Evolutionary conservation across 75 land plant genomes (phyloP), one percentile per base, ranked within the genome.

Genomic region (Ceratopteris richardii): DNA sequence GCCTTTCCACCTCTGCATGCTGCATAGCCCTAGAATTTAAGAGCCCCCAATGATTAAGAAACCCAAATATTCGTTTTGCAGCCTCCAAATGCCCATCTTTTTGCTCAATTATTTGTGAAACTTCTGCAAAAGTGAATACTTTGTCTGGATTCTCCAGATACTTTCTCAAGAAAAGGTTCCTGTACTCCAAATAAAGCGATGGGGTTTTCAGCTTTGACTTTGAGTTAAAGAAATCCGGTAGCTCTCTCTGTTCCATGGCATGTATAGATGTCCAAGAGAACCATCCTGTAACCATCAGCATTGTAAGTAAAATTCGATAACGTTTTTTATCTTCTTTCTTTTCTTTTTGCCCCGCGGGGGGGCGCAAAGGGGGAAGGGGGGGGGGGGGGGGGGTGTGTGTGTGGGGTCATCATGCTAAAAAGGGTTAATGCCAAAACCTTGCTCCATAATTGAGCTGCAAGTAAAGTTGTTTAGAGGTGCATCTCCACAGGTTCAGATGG

Each of bases 41-140:
- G 66, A 94, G 85, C 52, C 96, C 98, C 98, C 98, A 94, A 61
- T 83, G 72, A 37, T 90, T 85, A 58, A 94, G 54, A 62, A 89
- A 86, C 53, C 83, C 96, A 66, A 94, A 58, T 37, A 94, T 75
- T 2, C 70, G 63, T 25, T 42, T 40, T 27, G 60, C 62, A 17
- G 65, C 51, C 41, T 89, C 90, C 57, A 71, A 72, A 23, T 60
- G 56, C 1, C 70, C 77, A 47, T 79, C 81, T 29, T 54, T 47
- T 25, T 81, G 77, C 20, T 80, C 88, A 18, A 78, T 47, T 18
- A 77, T 40, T 21, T 71, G 85, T 9, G 85, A 72, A 47, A 90
- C 64, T 48, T 85, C 85, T 46, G 82, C 78, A 30, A 62, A 20
- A 16, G 75, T 76, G 48, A 94, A 60, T 1, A 77, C 63, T 19